These are phyloP conservation scores for Coix lacrymajobi DNA, from an alignment of 176 grass and related monocot genomes.

Conservation along the genomic window DNA sequence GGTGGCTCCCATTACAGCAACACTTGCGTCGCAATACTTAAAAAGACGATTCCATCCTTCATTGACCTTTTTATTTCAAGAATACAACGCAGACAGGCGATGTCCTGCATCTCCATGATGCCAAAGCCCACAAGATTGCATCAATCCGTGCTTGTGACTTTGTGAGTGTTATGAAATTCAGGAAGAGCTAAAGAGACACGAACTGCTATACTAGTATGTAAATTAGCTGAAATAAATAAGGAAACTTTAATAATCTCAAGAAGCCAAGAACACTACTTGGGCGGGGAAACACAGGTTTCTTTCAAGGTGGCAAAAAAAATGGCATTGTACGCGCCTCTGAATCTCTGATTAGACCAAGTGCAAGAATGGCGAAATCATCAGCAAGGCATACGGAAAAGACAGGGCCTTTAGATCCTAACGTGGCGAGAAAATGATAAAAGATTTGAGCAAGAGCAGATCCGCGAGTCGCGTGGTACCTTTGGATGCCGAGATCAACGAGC, in stretches of 20 bases:
- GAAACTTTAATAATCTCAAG: not conserved
- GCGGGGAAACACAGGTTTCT: not conserved
- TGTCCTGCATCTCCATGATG: slow-evolving; percentile 19
- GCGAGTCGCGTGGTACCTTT: slow-evolving; percentile 39
- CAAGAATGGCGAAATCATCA: not conserved
- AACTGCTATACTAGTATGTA: not conserved
- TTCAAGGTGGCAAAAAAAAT: not conserved
- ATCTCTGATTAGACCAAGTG: not conserved
- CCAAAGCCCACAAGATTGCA: slow-evolving; percentile 4
- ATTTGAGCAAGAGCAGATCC: slow-evolving; percentile 18
- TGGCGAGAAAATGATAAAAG: not conserved
- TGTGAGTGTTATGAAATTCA: not conserved
- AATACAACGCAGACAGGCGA: not conserved
- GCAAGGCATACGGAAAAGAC: not conserved
- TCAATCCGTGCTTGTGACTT: not conserved
- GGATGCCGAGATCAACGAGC: slow-evolving; percentile 75
- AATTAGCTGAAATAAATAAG: not conserved
- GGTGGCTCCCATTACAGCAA: not conserved
- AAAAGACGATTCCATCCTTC: not conserved
- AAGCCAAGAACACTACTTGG: not conserved
- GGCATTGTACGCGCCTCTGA: not conserved
- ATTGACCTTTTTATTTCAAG: slow-evolving; percentile 17
- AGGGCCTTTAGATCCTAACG: not conserved
- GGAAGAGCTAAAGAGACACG: not conserved
- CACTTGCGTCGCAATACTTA: not conserved